Percentiles rank a stretch among this genome's conserved stretches.
Evolutionary conservation across 1,139 yeast species (phyloP).

Genomic region (Lodderomyces elongisporus): DNA sequence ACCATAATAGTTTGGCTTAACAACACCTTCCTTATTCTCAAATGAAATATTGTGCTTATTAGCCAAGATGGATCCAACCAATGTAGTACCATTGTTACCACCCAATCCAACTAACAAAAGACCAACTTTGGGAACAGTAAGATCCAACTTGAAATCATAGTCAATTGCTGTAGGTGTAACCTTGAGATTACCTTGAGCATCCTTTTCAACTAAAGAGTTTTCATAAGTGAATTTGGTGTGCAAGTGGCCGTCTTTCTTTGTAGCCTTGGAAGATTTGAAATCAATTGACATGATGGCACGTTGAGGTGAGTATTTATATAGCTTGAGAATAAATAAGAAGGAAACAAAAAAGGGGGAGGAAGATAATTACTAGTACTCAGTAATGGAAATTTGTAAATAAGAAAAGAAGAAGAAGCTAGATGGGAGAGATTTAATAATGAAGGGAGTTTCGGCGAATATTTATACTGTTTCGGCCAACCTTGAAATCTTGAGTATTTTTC

Average conservation of each 20-base stretch:
- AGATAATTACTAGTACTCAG: too few relatives aligned
- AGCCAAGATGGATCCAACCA: constrained; percentile 80
- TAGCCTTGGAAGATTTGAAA: constrained; percentile 60
- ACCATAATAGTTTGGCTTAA: constrained; percentile 86
- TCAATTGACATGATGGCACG: constrained; percentile 29
- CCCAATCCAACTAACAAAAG: constrained; percentile 90
- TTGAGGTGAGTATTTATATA: background rate
- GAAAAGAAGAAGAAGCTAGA: too few relatives aligned
- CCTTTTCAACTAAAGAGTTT: constrained; percentile 36
- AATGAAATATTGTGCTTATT: constrained; percentile 76
- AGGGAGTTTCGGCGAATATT: too few relatives aligned
- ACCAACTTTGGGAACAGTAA: constrained; percentile 82
- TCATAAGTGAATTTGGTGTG: constrained; percentile 58
- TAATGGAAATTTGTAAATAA: too few relatives aligned
- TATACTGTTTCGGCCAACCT: too few relatives aligned
- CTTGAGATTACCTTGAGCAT: constrained; percentile 48
- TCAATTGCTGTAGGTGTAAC: constrained; percentile 72
- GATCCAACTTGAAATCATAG: constrained; percentile 82
- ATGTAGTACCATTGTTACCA: constrained; percentile 94
- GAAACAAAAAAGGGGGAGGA: too few relatives aligned
- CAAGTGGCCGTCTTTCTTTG: constrained; percentile 54
- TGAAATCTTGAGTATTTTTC: too few relatives aligned
- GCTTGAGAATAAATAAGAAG: too few relatives aligned
- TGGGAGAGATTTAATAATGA: too few relatives aligned
- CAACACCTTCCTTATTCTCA: constrained; percentile 76